Percentiles rank a stretch among this genome's conserved stretches.
These are phyloP conservation scores for Rhizophora mangle DNA, from an alignment of 345 rosid species.

Conservation along the genomic window DNA sequence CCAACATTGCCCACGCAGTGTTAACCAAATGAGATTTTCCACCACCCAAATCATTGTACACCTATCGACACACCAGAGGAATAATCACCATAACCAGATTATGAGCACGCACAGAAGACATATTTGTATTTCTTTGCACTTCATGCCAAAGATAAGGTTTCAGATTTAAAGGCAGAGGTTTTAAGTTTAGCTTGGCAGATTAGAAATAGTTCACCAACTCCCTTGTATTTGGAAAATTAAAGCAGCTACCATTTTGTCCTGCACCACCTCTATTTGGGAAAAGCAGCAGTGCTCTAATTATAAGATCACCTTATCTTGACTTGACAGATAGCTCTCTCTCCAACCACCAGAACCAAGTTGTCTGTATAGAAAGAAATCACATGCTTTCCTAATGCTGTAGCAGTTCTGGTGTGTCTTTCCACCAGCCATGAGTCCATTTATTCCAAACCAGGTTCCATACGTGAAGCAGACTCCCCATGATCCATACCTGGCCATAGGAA, in stretches of 20 bases:
- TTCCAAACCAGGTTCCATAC: conserved; percentile 78
- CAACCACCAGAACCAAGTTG: conserved; percentile 60
- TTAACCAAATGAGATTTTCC: conserved; percentile 37
- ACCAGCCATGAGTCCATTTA: conserved; percentile 48
- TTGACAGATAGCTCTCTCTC: conserved; percentile 75
- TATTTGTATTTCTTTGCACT: too few species aligned
- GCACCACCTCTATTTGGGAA: too few species aligned
- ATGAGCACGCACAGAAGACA: neutral
- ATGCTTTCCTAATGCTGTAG: conserved; percentile 44
- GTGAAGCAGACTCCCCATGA: conserved; percentile 83
- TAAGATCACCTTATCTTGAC: conserved; percentile 43
- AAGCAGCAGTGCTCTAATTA: too few species aligned
- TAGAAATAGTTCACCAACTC: too few species aligned
- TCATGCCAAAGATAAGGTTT: too few species aligned
- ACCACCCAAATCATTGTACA: conserved; percentile 38
- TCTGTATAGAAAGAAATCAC: conserved; percentile 52
- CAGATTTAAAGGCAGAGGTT: too few species aligned
- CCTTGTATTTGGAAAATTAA: too few species aligned
- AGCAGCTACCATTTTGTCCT: too few species aligned
- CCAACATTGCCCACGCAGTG: conserved; percentile 49
- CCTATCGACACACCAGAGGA: conserved; percentile 17
- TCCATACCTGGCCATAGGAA: conserved; percentile 46
- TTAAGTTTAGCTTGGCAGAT: too few species aligned
- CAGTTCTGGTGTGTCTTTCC: conserved; percentile 41
- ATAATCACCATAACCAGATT: neutral